phyloP scores from a whole-genome alignment of 345 rosid genomes.

The Citropsis articulata region DNA sequence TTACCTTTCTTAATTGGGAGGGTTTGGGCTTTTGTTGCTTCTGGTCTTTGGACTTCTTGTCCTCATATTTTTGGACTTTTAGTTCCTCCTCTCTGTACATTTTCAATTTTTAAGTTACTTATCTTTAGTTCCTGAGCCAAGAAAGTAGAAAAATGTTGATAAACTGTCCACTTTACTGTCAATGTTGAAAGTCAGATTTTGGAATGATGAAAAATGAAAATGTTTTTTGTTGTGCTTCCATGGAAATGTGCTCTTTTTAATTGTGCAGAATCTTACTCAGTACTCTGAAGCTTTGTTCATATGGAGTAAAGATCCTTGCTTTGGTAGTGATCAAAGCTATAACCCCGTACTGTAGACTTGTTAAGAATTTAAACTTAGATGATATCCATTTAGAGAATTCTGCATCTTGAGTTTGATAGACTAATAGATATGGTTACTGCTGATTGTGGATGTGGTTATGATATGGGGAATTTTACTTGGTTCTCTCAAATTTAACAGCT shows the following conservation, averaged over 20 bases:
- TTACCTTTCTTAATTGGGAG: background rate
- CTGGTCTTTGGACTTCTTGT: background rate
- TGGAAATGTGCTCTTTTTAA: background rate
- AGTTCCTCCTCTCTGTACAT: background rate
- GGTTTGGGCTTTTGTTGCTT: background rate
- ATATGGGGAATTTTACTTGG: background rate
- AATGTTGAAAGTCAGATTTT: background rate
- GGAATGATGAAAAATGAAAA: background rate
- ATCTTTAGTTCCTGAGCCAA: background rate
- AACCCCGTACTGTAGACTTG: background rate
- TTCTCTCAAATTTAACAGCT: background rate
- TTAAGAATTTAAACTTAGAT: background rate
- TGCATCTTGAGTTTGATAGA: background rate
- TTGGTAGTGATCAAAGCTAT: too few species aligned
- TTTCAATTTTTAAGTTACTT: background rate
- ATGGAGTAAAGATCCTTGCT: background rate
- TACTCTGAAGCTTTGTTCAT: background rate
- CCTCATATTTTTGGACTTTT: background rate
- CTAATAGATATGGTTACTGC: background rate
- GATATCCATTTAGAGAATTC: background rate
- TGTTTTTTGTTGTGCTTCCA: background rate
- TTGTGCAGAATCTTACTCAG: background rate
- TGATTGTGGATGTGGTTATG: background rate
- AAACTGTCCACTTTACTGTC: background rate
- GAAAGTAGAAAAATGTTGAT: background rate